Base-by-base conservation (phyloP, 2,329 filamentous ascomycete species). In the Talaromyces sp. region DNA sequence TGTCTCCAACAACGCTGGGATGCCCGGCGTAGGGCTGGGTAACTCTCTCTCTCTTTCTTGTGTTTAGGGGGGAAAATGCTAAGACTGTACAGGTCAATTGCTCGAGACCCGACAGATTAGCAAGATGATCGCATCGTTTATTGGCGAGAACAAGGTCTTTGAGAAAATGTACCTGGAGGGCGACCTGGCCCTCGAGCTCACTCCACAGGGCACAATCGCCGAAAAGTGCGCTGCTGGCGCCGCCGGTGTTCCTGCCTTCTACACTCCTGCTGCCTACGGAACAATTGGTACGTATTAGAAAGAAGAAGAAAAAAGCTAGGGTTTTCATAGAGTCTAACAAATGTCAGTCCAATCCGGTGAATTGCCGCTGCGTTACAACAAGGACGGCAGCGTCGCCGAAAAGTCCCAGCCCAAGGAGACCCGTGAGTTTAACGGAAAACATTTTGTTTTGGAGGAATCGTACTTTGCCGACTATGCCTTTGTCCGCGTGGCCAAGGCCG, bases 221-320 rank as follows among this genome's bases (percentile, higher is more conserved):
- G 92, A 96, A 79, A 86, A 92, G 68, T 92, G 92, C 76, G 85
- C 91, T 60, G 88, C 91, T 50, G 92, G 91, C 66, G 92, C 92
- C 61, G 90, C 90, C 71, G 92, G 92, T 59, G 89, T 96, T 67
- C 92, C 92, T 34, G 92, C 92, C 62, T 96, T 95, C 75, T 95
- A 88, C 70, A 93, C 91, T 0, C 88, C 90, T 1, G 91, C 90
- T 4, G 90, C 88, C 60, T 89, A 90, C 68, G 89, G 90, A 66
- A 94, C 91, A 30, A 89, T 94, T 33, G 70, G 72, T 73, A 61
- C 14, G 68, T 23, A 47, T 23, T 23, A 47, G 16, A 47, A 16
- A 23, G 6, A 47, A 7, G 7, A 7, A 7, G 16, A 14, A 47
- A 14, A 47, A 53, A 6, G 1, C 28, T 31, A 33, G 31, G 16